phyloP scores from a whole-genome alignment of 2,329 filamentous ascomycete species.

The Diaporthe ampelina region DNA sequence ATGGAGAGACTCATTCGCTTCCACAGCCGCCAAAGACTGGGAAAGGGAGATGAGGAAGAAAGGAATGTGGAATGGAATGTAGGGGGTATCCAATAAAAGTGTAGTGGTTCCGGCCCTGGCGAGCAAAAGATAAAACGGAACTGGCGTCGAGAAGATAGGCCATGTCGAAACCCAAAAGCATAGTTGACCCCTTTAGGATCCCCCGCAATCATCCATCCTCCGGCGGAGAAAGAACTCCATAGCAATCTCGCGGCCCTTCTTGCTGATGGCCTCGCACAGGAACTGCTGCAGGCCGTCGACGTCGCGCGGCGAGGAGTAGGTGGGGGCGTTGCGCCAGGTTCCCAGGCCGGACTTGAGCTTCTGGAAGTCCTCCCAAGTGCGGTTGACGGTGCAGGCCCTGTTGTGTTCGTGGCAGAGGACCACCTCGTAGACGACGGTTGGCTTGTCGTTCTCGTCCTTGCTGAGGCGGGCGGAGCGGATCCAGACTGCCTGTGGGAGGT shows the following conservation, averaged over 20 bases:
- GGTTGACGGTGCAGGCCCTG: slow-evolving; percentile 51
- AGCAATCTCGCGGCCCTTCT: slow-evolving; percentile 39
- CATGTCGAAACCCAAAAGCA: background rate
- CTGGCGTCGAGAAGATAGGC: background rate
- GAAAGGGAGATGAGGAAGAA: background rate
- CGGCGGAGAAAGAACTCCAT: slow-evolving; percentile 49
- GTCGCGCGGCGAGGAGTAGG: slow-evolving; percentile 40
- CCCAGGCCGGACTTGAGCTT: slow-evolving; percentile 40
- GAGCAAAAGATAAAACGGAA: slow-evolving; percentile 23
- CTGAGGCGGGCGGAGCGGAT: slow-evolving; percentile 42
- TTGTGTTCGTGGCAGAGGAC: slow-evolving; percentile 49
- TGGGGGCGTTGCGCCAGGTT: slow-evolving; percentile 33
- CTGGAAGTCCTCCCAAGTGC: slow-evolving; percentile 48
- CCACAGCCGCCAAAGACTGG: background rate
- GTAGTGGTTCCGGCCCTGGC: slow-evolving; percentile 27
- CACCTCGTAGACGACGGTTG: slow-evolving; percentile 45
- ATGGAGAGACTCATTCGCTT: background rate
- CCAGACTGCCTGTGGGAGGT: slow-evolving; percentile 46
- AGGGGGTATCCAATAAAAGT: slow-evolving; percentile 30
- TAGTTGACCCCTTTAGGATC: background rate
- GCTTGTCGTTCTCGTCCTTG: slow-evolving; percentile 26
- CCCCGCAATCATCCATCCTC: slow-evolving; percentile 48
- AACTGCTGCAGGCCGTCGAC: slow-evolving; percentile 43
- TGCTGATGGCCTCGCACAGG: slow-evolving; percentile 42
- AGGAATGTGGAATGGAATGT: slow-evolving; percentile 1